Evolutionary conservation across 139 green algal species (phyloP), one percentile per base, ranked within the genome.

Genomic region (Chlamydomonas incerta): DNA sequence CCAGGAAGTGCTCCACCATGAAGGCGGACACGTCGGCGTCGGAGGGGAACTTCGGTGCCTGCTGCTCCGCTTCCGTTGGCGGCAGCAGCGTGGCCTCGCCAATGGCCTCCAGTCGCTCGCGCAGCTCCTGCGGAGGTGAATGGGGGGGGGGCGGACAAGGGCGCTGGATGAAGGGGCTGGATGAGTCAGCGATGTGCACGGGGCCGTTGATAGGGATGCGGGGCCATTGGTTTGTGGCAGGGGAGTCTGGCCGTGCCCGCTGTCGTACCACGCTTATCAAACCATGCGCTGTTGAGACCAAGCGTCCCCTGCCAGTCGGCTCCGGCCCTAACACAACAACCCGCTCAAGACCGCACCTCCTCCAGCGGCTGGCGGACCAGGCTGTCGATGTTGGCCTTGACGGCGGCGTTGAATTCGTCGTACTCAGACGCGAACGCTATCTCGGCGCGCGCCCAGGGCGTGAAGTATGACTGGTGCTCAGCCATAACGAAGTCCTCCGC

Each of bases 371-470:
- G 33, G 58, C 69, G 67, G 2, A 80, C 60, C 37, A 89, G 60
- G 15, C 34, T 23, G 21, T 89, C 80, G 24, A 85, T 81, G 68
- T 91, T 89, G 15, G 67, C 66, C 58, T 41, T 62, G 0, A 91
- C 47, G 20, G 73, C 73, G 50, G 83, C 57, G 34, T 91, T 91
- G 73, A 89, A 91, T 34, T 85, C 70, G 29, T 89, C 81, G 29
- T 69, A 88, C n/a, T 91, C 72, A 0, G 52, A 52, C 9, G 57
- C 41, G 46, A 91, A 91, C 18, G 86, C 34, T 1, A 89, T 41
- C 83, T 91, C 88, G 20, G 88, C 72, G 5, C 88, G 83, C 23
- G 80, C 46, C 88, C 88, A 91, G 17, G 80, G 63, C 2, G 80
- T 47, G 37, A 89, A 85, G 88, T 89, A 86, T 4, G 66, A 60